Evolutionary conservation across 129 eudicot species (phyloP).

Genomic region (Saposhnikovia divaricata): DNA sequence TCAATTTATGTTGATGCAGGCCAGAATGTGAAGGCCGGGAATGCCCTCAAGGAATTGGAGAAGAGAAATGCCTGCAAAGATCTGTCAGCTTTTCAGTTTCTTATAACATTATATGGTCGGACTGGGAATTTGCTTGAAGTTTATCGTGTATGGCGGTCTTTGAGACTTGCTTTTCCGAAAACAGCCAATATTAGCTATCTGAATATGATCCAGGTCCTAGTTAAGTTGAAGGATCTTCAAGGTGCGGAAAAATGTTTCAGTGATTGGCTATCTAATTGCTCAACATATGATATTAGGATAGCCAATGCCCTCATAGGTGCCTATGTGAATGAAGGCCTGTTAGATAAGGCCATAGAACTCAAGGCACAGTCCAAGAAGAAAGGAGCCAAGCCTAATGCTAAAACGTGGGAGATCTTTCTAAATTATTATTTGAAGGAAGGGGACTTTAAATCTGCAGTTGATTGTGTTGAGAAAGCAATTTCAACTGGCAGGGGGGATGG

Average conservation of each 20-base stretch:
- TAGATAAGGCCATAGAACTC: conserved; percentile 69
- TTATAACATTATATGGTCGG: conserved; percentile 74
- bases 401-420: conserved; percentile 89
- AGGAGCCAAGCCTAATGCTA: conserved; percentile 80
- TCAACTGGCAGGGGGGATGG: conserved; percentile 47
- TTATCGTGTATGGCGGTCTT: conserved; percentile 93
- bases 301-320: conserved; percentile 73
- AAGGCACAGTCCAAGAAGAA: conserved; percentile 42
- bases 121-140: conserved; percentile 83
- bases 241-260: conserved; percentile 94
- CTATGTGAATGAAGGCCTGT: conserved; percentile 44
- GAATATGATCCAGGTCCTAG: conserved; percentile 86
- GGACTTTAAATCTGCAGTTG: conserved; percentile 44
- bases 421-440: conserved; percentile 62
- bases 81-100: conserved; percentile 72
- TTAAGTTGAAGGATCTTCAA: conserved; percentile 76
- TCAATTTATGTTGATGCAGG: conserved; percentile 78
- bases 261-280: conserved; percentile 69
- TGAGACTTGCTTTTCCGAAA: conserved; percentile 75
- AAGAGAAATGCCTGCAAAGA: conserved; percentile 46
- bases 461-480: conserved; percentile 60
- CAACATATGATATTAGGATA: conserved; percentile 61
- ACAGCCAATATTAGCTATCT: conserved; percentile 72
- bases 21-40: conserved; percentile 60
- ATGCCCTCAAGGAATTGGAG: conserved; percentile 81